A percentile compares a stretch with the other conserved stretches of the same genome.
These are phyloP conservation scores for Spizellomyces punctatus DNA, from an alignment of 192 early-diverging fungal species.

Conservation along the genomic window DNA sequence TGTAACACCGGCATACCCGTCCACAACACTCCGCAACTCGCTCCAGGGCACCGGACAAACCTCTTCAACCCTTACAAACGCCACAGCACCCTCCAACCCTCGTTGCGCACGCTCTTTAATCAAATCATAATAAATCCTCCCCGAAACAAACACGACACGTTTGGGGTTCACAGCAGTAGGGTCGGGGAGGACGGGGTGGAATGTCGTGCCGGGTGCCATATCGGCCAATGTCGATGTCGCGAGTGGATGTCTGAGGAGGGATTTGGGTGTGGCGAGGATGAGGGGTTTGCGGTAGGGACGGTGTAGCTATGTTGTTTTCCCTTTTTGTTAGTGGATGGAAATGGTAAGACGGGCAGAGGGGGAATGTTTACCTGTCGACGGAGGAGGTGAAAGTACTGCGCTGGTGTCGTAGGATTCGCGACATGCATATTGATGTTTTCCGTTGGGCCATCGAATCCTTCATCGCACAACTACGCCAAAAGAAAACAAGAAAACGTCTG, in stretches of 20 bases:
- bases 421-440: slow-evolving; percentile 93
- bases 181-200: slow-evolving; percentile 79
- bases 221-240: slow-evolving; percentile 76
- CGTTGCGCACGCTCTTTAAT: slow-evolving; percentile 72
- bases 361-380: slow-evolving; percentile 69
- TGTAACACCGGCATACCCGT: slow-evolving; percentile 61
- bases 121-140: slow-evolving; percentile 94
- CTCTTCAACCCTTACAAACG: slow-evolving; percentile 90
- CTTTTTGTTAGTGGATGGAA: neutral
- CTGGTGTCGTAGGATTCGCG: slow-evolving; percentile 86
- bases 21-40: slow-evolving; percentile 65
- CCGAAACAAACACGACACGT: slow-evolving; percentile 83
- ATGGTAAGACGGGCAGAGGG: neutral
- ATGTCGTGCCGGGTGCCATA: slow-evolving; percentile 84
- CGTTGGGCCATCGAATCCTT: slow-evolving; percentile 62
- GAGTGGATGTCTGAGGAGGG: slow-evolving; percentile 51
- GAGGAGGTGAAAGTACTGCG: slow-evolving; percentile 95
- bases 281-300: slow-evolving; percentile 87
- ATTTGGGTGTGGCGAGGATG: slow-evolving; percentile 70
- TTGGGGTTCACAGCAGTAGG: slow-evolving; percentile 48
- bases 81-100: slow-evolving; percentile 58
- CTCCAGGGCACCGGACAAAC: slow-evolving; percentile 85
- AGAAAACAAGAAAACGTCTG: neutral
- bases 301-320: slow-evolving; percentile 11
- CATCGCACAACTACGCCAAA: slow-evolving; percentile 68